Percentiles rank a stretch among this genome's conserved stretches.
These are phyloP conservation scores for Ambrosia hybrid DNA, from an alignment of 140 eudicot genomes.

Conservation along the genomic window DNA sequence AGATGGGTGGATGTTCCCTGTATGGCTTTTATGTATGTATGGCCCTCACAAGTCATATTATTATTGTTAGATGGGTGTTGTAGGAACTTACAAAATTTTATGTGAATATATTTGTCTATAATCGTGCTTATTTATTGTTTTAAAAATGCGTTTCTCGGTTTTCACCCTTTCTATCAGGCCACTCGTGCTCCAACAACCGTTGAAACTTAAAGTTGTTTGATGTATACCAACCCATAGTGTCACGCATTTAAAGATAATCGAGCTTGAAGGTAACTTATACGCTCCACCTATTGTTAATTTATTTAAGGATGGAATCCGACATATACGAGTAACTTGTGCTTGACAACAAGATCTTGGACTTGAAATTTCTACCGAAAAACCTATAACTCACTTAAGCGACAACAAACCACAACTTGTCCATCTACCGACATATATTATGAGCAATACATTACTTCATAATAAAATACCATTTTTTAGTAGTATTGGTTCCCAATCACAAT, in stretches of 20 bases:
- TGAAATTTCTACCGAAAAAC: no score
- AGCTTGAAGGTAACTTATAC: not conserved
- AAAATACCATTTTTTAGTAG: slow-evolving; percentile 11
- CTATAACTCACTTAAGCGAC: no score
- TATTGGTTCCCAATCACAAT: slow-evolving; percentile 22
- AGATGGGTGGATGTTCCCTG: slow-evolving; percentile 13
- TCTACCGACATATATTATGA: slow-evolving; percentile 11
- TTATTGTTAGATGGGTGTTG: slow-evolving; percentile 30
- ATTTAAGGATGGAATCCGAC: not conserved
- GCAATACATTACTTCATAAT: not conserved
- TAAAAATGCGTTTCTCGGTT: not conserved
- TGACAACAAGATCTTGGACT: no score
- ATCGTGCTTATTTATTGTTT: not conserved
- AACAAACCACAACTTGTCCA: not conserved
- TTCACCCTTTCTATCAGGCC: not conserved
- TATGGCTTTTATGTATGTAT: slow-evolving; percentile 23
- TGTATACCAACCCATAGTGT: not conserved
- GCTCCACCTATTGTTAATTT: not conserved
- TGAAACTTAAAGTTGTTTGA: not conserved
- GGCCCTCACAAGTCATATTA: slow-evolving; percentile 24
- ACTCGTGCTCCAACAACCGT: not conserved
- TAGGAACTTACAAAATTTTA: slow-evolving; percentile 11
- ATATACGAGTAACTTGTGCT: no score
- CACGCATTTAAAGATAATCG: not conserved
- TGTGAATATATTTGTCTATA: not conserved